A percentile compares a stretch with the other conserved stretches of the same genome.
These are phyloP conservation scores for Pulveroboletus sp. DNA, from an alignment of 768 basidiomycete species.

Conservation along the genomic window DNA sequence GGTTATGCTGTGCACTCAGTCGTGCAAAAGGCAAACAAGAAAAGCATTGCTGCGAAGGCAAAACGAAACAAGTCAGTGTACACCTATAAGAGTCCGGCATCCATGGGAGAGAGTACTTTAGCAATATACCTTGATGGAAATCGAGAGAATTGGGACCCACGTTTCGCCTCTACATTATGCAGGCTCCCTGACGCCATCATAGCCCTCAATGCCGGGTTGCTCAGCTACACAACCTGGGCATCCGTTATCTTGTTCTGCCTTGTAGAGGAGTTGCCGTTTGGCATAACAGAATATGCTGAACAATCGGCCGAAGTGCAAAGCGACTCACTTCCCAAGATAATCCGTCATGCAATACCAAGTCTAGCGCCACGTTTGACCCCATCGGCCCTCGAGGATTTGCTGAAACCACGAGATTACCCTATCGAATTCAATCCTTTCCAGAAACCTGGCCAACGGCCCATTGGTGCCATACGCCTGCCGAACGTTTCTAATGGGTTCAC, in stretches of 20 bases:
- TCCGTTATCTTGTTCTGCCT: slow-evolving; percentile 33
- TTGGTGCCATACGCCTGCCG: slow-evolving; percentile 26
- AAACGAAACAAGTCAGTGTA: slow-evolving; percentile 30
- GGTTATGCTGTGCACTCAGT: slow-evolving; percentile 33
- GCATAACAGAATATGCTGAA: slow-evolving; percentile 35
- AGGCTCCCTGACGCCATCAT: slow-evolving; percentile 40
- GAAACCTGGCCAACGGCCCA: slow-evolving; percentile 29
- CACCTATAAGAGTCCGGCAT: slow-evolving; percentile 35
- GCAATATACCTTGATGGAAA: slow-evolving; percentile 35
- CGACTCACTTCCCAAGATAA: slow-evolving; percentile 29
- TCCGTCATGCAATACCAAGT: slow-evolving; percentile 23
- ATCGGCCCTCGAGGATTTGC: slow-evolving; percentile 20
- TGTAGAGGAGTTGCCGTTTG: slow-evolving; percentile 30
- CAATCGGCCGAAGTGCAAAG: slow-evolving; percentile 33
- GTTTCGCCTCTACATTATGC: slow-evolving; percentile 14
- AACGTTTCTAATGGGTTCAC: slow-evolving; percentile 33
- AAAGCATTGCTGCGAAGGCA: slow-evolving; percentile 31
- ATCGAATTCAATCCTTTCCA: slow-evolving; percentile 34
- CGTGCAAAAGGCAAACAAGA: slow-evolving; percentile 30
- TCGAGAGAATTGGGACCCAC: slow-evolving; percentile 25
- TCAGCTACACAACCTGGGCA: slow-evolving; percentile 36
- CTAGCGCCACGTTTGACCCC: slow-evolving; percentile 23
- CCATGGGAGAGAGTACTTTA: slow-evolving; percentile 37
- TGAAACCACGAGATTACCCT: slow-evolving; percentile 26
- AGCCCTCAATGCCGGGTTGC: slow-evolving; percentile 39